Percentiles rank a stretch among this genome's conserved stretches.
Evolutionary conservation across 371 early-diverging fungal species (phyloP).

Genomic region (Cokeromyces recurvatus): DNA sequence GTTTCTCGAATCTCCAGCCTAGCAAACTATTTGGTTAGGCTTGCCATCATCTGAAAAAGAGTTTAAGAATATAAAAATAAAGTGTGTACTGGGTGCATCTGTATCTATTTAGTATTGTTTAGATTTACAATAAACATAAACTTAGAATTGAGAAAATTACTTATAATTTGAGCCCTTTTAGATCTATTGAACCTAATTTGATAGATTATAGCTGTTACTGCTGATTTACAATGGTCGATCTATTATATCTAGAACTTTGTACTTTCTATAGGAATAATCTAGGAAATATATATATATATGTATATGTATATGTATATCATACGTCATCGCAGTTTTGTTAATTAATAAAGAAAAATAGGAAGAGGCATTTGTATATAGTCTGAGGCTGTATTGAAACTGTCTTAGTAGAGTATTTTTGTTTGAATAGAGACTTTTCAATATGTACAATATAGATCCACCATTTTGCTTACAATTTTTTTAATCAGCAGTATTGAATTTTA

Average conservation of each 20-base stretch:
- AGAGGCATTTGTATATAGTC: slow-evolving; percentile 7
- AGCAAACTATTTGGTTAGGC: neutral
- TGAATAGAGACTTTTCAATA: slow-evolving; percentile 7
- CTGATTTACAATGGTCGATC: slow-evolving; percentile 3
- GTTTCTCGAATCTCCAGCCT: neutral
- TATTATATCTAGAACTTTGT: slow-evolving; percentile 3
- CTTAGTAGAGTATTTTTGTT: slow-evolving; percentile 6
- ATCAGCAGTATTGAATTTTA: slow-evolving; percentile 9
- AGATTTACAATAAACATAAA: slow-evolving; percentile 10
- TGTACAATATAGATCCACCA: slow-evolving; percentile 7
- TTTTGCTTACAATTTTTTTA: slow-evolving; percentile 6
- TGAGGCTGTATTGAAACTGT: slow-evolving; percentile 5
- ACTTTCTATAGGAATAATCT: slow-evolving; percentile 2
- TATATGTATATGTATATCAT: slow-evolving; percentile 2
- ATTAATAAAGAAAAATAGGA: neutral
- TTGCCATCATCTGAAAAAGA: slow-evolving; percentile 5
- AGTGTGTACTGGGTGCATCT: slow-evolving; percentile 11
- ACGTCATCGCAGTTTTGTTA: slow-evolving; percentile 2
- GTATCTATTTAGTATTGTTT: slow-evolving; percentile 10
- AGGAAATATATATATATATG: too few species aligned
- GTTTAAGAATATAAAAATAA: too few species aligned
- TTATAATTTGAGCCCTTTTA: slow-evolving; percentile 4
- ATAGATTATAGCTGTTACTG: slow-evolving; percentile 2
- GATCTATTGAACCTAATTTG: slow-evolving; percentile 3
- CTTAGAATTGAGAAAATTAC: slow-evolving; percentile 1